Conservation (phyloP, 257 asterid genomes). For the Solanum sejunctum region DNA sequence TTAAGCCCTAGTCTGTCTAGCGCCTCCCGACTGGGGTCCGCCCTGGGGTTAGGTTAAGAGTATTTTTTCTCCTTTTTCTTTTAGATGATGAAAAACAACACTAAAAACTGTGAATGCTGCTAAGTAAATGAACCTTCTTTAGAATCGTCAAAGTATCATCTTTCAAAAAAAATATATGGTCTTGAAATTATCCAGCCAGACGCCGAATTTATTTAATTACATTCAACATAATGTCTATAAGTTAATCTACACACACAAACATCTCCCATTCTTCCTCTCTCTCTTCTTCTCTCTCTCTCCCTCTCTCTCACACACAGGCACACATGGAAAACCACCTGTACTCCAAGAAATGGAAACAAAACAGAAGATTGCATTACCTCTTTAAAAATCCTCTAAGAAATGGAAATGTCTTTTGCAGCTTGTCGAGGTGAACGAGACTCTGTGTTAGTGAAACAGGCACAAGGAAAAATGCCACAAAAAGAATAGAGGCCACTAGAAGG, state of each 20-base stretch:
- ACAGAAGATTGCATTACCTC: constrained; percentile 24
- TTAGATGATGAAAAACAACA: neutral
- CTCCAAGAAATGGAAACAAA: neutral
- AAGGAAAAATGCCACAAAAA: constrained; percentile 59
- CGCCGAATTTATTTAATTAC: neutral
- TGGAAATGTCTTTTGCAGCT: constrained; percentile 51
- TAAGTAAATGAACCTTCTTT: neutral
- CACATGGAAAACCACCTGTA: neutral
- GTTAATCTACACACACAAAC: neutral
- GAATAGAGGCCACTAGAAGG: constrained; percentile 46
- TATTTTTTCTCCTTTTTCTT: neutral
- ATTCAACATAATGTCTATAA: neutral
- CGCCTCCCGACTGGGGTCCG: neutral
- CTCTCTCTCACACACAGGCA: neutral
- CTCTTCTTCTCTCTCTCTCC: neutral
- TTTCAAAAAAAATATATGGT: neutral
- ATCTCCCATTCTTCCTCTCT: neutral
- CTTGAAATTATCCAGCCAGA: neutral
- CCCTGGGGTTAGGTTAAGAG: neutral
- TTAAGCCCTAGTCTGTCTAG: neutral
- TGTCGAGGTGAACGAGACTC: constrained; percentile 69
- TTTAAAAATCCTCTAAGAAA: constrained; percentile 23
- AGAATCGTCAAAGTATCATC: neutral
- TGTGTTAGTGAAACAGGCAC: constrained; percentile 73
- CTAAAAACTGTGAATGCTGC: neutral